Percentiles rank a stretch among this genome's conserved stretches.
Evolutionary conservation across 2,329 filamentous ascomycete species (phyloP).

Genomic region (Niveomyces coronatus): DNA sequence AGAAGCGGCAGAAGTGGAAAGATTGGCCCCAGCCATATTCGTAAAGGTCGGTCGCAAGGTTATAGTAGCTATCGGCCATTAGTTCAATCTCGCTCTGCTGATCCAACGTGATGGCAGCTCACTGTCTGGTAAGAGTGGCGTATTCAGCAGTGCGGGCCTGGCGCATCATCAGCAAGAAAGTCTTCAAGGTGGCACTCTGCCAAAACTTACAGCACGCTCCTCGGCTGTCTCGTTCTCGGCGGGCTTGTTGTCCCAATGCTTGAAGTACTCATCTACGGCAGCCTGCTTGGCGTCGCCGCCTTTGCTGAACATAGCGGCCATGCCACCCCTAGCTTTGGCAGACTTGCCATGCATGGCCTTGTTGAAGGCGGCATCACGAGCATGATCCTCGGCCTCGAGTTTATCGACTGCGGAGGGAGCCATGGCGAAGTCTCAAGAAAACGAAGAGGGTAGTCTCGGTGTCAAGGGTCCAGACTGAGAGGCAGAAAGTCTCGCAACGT

Average conservation of each 20-base stretch:
- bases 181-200: conserved; percentile 9
- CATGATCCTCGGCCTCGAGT: conserved; percentile 75
- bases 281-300: conserved; percentile 64
- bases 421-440: too few species aligned
- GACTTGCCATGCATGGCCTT: conserved; percentile 74
- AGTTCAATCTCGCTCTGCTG: conserved; percentile 10
- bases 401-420: conserved; percentile 28
- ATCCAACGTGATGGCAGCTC: conserved; percentile 27
- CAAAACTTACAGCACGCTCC: conserved; percentile 57
- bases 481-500: not conserved
- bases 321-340: conserved; percentile 57
- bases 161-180: conserved; percentile 31
- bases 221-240: conserved; percentile 72
- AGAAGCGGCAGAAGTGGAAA: conserved; percentile 97
- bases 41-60: conserved; percentile 90
- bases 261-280: conserved; percentile 86
- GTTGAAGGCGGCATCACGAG: conserved; percentile 83
- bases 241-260: conserved; percentile 86
- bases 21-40: conserved; percentile 95
- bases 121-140: conserved; percentile 87
- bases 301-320: conserved; percentile 80
- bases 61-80: conserved; percentile 63
- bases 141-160: conserved; percentile 68
- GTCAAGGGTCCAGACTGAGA: not conserved
- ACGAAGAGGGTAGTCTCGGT: too few species aligned